Conservation (phyloP, 306 rosid genomes). For the Corylus heterophylla region DNA sequence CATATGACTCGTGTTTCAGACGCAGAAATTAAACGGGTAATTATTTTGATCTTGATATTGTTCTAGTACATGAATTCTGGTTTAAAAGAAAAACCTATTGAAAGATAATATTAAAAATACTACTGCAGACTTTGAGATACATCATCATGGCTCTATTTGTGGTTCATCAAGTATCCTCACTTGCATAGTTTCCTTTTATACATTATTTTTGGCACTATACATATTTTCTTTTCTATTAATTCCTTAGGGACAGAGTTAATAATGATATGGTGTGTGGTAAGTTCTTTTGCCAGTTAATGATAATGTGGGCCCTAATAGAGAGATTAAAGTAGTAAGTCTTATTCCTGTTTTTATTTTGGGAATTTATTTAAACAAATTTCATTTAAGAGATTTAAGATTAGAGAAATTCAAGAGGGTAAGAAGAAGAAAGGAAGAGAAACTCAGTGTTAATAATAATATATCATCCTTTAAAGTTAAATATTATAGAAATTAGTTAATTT, state of each 20-base stretch:
- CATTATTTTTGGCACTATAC: not conserved
- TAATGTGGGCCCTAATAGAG: not conserved
- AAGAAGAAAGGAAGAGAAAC: slow-evolving; percentile 20
- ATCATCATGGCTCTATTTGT: slow-evolving; percentile 3
- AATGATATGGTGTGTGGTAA: not conserved
- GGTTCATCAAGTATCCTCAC: not conserved
- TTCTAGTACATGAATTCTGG: not conserved
- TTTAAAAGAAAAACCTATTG: not conserved
- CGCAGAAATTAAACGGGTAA: slow-evolving; percentile 81
- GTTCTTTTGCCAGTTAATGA: not conserved
- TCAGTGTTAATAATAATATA: not conserved
- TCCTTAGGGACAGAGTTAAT: not conserved
- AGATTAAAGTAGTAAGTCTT: not conserved
- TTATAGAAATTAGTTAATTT: not conserved
- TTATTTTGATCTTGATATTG: slow-evolving; percentile 11
- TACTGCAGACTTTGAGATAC: slow-evolving; percentile 4
- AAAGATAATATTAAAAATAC: not conserved
- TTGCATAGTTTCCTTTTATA: not conserved
- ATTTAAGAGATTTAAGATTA: not conserved
- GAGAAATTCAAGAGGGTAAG: not conserved
- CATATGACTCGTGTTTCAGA: slow-evolving; percentile 81
- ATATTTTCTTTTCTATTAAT: not conserved
- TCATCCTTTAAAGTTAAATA: not conserved
- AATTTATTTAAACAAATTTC: not conserved
- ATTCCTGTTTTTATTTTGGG: not conserved